phyloP scores from a whole-genome alignment of 31 red algal genomes.

The Bonnemaisonia californica region DNA sequence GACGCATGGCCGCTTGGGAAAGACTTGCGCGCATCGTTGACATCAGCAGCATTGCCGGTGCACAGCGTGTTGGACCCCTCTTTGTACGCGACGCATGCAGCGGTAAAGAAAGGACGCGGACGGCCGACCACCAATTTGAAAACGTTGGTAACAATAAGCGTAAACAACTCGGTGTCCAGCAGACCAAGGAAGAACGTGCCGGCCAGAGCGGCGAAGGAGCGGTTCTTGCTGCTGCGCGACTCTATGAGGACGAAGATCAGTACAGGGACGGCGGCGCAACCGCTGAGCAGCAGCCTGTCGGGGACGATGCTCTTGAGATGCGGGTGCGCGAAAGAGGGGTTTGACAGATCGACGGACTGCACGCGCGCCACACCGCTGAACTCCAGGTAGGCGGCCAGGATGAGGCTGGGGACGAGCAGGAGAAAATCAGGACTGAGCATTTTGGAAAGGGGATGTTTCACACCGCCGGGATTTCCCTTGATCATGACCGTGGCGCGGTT shows the following conservation, averaged over 20 bases:
- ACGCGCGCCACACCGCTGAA: slow-evolving; percentile 11
- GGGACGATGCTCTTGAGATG: slow-evolving; percentile 46
- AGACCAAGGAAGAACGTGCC: slow-evolving; percentile 44
- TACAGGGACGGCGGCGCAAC: slow-evolving; percentile 24
- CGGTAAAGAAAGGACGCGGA: slow-evolving; percentile 85
- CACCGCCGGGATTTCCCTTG: background rate
- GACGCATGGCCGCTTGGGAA: slow-evolving; percentile 92
- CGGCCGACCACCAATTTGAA: slow-evolving; percentile 75
- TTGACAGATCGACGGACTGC: slow-evolving; percentile 33
- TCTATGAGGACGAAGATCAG: background rate
- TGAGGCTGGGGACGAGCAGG: background rate
- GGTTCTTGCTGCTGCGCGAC: background rate
- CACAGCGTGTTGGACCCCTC: slow-evolving; percentile 28
- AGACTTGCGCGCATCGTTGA: slow-evolving; percentile 82
- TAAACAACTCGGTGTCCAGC: slow-evolving; percentile 69
- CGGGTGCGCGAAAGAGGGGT: slow-evolving; percentile 30
- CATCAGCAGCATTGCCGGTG: slow-evolving; percentile 42
- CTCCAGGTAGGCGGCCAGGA: slow-evolving; percentile 19
- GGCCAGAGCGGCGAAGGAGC: background rate
- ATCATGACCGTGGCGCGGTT: too few species aligned
- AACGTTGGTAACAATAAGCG: slow-evolving; percentile 64
- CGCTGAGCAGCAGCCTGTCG: background rate
- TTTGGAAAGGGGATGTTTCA: background rate
- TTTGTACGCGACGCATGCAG: slow-evolving; percentile 67
- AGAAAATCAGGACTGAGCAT: background rate